Conservation (phyloP, 768 basidiomycete genomes). For the Sarcodon sp. region DNA sequence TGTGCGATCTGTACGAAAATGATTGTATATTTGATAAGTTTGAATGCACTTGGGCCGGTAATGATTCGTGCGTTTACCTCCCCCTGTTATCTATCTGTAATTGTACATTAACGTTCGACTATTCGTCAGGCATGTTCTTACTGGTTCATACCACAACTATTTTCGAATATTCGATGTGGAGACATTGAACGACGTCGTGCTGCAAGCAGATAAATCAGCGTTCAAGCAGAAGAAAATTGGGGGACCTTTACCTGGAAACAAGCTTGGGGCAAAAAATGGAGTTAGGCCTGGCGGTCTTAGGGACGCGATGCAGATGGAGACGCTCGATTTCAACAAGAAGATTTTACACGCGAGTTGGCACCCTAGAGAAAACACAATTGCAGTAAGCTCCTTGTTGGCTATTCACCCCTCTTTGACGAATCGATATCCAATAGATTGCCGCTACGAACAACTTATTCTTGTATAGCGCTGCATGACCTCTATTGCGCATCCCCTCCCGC, state of each 20-base stretch:
- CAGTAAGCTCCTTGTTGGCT: constrained; percentile 38
- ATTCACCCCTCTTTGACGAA: background rate
- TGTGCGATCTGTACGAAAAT: constrained; percentile 98
- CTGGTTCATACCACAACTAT: constrained; percentile 99
- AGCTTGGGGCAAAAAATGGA: constrained; percentile 64
- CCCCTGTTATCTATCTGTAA: constrained; percentile 9
- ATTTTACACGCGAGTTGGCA: constrained; percentile 96
- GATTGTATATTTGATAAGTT: constrained; percentile 99
- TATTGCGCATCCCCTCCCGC: background rate
- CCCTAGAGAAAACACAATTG: constrained; percentile 95
- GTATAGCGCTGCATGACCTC: constrained; percentile 47
- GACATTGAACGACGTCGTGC: constrained; percentile 73
- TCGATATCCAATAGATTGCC: constrained; percentile 50
- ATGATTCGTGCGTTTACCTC: constrained; percentile 69
- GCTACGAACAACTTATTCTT: constrained; percentile 95
- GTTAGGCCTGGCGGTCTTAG: constrained; percentile 59
- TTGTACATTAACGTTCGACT: constrained; percentile 1
- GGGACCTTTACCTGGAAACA: constrained; percentile 63
- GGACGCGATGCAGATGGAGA: constrained; percentile 86
- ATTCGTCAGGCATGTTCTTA: constrained; percentile 74
- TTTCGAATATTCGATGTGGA: constrained; percentile 98
- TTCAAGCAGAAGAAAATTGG: constrained; percentile 99
- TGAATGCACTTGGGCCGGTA: constrained; percentile 96
- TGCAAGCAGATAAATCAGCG: constrained; percentile 98
- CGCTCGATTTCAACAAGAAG: constrained; percentile 94